Conservation (phyloP, 768 basidiomycete genomes). For the Auriscalpium microsporum region DNA sequence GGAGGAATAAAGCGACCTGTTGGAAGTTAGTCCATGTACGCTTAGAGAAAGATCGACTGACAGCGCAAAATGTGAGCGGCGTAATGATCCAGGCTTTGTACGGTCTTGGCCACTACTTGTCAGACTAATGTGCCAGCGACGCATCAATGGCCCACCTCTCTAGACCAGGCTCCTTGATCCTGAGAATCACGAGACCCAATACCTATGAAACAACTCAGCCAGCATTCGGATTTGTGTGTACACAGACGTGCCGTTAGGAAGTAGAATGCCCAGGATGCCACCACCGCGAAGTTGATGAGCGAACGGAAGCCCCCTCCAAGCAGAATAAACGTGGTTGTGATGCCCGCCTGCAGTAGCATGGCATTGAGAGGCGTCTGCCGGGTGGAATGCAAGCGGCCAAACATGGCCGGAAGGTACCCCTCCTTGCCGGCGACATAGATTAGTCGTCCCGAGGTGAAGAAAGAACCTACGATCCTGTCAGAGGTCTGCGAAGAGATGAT, state of each 20-base stretch:
- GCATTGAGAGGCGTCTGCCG: slow-evolving; percentile 87
- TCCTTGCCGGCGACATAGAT: slow-evolving; percentile 87
- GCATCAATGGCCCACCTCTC: slow-evolving; percentile 44
- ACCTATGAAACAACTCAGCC: slow-evolving; percentile 39
- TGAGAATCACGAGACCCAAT: slow-evolving; percentile 77
- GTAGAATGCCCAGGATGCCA: slow-evolving; percentile 82
- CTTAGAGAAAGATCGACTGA: slow-evolving; percentile 28
- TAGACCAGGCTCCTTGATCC: slow-evolving; percentile 84
- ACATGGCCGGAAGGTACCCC: slow-evolving; percentile 76
- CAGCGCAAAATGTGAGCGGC: slow-evolving; percentile 82
- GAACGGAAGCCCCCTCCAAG: slow-evolving; percentile 86
- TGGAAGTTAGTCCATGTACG: background rate
- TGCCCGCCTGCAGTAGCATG: slow-evolving; percentile 62
- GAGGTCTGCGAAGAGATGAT: slow-evolving; percentile 1
- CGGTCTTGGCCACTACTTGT: slow-evolving; percentile 43
- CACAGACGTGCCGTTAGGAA: slow-evolving; percentile 60
- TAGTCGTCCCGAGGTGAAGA: slow-evolving; percentile 73
- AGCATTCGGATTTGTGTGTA: background rate
- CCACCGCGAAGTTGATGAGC: slow-evolving; percentile 83
- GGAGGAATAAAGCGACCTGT: slow-evolving; percentile 79
- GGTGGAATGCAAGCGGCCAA: slow-evolving; percentile 65
- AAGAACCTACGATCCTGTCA: slow-evolving; percentile 38
- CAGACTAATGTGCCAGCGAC: background rate
- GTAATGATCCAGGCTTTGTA: slow-evolving; percentile 91
- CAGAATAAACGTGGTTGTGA: slow-evolving; percentile 73